Base-by-base conservation (phyloP, 2,329 filamentous ascomycete genomes). In the Penicillium palitans region DNA sequence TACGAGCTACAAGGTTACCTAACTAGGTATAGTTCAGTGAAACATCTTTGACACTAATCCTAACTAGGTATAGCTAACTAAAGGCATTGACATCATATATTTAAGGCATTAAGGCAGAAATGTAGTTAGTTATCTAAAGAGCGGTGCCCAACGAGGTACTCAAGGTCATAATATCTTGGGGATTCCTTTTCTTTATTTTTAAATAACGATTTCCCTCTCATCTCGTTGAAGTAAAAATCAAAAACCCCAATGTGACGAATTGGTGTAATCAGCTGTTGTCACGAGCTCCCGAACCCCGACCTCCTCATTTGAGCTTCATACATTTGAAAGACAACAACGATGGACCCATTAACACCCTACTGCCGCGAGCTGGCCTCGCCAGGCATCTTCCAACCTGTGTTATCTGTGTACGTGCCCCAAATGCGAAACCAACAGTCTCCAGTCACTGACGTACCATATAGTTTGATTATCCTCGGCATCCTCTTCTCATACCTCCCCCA, bases 401-500 rank as follows among this genome's bases (percentile, higher is more conserved):
- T 68, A 17, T 68, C 66, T 27, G 31, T 64, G 66, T 68, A 65
- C n/a, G 19, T 17, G 9, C 19, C 19, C 47, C 49, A 35, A 41
- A 59, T 13, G 2, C 15, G 21, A 35, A 21, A 6, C 6, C 3
- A 2, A 42, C 9, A 41, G 12, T 17, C 19, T 21, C 21, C 21
- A 42, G 21, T 40, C 49, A 39, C 55, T 57, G 41, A 72, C 51
- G 54, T 27, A 15, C 56, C 33, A 35, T 47, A 25, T 58, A 85
- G 83, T 61, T 76, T 96, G 68, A 91, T 98, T 66, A 82, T 98
- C 61, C 73, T 96, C 67, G 93, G 93, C 57, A 93, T 98, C 68
- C 81, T 97, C 61, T 79, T 96, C 58, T 98, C 93, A 35, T 99
- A 99, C 78, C 83, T 98, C 2, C 95, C 95, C 0, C 95, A 99